Conservation (phyloP, 2,329 filamentous ascomycete species). For the Harringtonia lauricola region DNA sequence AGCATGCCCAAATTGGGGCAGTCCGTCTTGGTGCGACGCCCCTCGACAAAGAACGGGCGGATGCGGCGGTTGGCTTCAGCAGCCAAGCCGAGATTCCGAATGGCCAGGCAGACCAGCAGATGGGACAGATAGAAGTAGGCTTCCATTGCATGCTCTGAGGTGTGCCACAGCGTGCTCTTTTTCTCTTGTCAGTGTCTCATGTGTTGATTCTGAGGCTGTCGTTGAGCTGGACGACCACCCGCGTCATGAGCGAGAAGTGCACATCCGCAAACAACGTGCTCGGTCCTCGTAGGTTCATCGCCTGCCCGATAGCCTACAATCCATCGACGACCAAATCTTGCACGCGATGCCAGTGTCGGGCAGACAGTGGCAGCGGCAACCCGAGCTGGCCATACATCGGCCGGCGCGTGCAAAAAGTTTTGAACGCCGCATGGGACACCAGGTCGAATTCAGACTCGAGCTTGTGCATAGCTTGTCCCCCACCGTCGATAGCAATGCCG, state of each 20-base stretch:
- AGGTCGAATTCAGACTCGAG: slow-evolving; percentile 7
- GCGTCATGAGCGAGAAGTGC: slow-evolving; percentile 37
- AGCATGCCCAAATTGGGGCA: slow-evolving; percentile 38
- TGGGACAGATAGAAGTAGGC: slow-evolving; percentile 42
- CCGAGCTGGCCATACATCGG: slow-evolving; percentile 17
- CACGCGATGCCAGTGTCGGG: slow-evolving; percentile 30
- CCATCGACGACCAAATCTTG: too few species aligned
- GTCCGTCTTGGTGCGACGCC: slow-evolving; percentile 26
- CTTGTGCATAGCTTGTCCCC: too few species aligned
- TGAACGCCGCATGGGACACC: too few species aligned
- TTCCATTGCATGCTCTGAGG: slow-evolving; percentile 41
- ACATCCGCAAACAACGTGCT: slow-evolving; percentile 12
- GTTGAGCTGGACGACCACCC: slow-evolving; percentile 37
- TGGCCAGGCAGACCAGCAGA: slow-evolving; percentile 35
- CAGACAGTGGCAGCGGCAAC: slow-evolving; percentile 35
- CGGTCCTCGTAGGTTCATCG: too few species aligned
- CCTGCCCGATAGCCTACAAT: too few species aligned
- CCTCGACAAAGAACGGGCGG: slow-evolving; percentile 21
- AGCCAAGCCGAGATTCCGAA: slow-evolving; percentile 19
- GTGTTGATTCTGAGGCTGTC: background rate
- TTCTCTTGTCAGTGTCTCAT: background rate
- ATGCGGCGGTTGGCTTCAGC: slow-evolving; percentile 28
- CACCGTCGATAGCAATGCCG: slow-evolving; percentile 23
- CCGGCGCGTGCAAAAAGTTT: too few species aligned
- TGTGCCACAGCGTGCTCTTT: slow-evolving; percentile 31